These are phyloP conservation scores for Stagonosporopsis vannaccii DNA, from an alignment of 2,329 filamentous ascomycete species.

Conservation along the genomic window DNA sequence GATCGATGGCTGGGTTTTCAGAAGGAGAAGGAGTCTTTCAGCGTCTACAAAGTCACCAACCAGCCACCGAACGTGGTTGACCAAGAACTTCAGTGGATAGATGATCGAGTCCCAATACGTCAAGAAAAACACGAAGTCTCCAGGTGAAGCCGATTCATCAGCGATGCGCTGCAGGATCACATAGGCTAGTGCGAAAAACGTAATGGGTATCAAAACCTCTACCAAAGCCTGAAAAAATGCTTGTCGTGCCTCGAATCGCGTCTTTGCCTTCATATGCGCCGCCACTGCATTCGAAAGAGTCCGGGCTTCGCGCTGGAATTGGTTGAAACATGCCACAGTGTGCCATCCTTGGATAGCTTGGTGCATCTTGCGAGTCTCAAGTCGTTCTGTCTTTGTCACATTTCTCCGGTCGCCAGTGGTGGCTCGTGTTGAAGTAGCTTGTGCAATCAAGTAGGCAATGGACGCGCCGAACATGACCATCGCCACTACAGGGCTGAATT, in stretches of 20 bases:
- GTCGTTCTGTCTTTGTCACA: slow-evolving; percentile 9
- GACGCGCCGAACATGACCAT: slow-evolving; percentile 6
- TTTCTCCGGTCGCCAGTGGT: slow-evolving; percentile 7
- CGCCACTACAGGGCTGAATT: slow-evolving; percentile 6
- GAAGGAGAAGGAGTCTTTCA: slow-evolving; percentile 63
- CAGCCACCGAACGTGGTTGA: slow-evolving; percentile 48
- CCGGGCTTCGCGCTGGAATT: slow-evolving; percentile 9
- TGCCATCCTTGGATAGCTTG: slow-evolving; percentile 53
- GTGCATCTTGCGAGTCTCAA: slow-evolving; percentile 17
- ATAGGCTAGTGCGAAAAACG: slow-evolving; percentile 51
- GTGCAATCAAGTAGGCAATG: slow-evolving; percentile 3
- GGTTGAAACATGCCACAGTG: slow-evolving; percentile 61
- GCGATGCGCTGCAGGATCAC: slow-evolving; percentile 56
- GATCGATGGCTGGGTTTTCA: slow-evolving; percentile 63
- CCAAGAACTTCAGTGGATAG: slow-evolving; percentile 55
- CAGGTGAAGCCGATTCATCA: slow-evolving; percentile 58
- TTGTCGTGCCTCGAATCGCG: slow-evolving; percentile 3
- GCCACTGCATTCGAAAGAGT: slow-evolving; percentile 5
- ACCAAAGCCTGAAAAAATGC: slow-evolving; percentile 8
- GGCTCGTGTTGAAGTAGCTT: slow-evolving; percentile 3
- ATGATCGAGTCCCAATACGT: slow-evolving; percentile 41
- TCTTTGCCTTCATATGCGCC: slow-evolving; percentile 12
- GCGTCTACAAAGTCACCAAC: slow-evolving; percentile 64
- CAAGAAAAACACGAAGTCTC: slow-evolving; percentile 60
- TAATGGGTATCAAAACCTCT: slow-evolving; percentile 12